A percentile compares a stretch with the other conserved stretches of the same genome.
phyloP scores from a whole-genome alignment of 2,329 filamentous ascomycete species.

The Aspergillus sojae region DNA sequence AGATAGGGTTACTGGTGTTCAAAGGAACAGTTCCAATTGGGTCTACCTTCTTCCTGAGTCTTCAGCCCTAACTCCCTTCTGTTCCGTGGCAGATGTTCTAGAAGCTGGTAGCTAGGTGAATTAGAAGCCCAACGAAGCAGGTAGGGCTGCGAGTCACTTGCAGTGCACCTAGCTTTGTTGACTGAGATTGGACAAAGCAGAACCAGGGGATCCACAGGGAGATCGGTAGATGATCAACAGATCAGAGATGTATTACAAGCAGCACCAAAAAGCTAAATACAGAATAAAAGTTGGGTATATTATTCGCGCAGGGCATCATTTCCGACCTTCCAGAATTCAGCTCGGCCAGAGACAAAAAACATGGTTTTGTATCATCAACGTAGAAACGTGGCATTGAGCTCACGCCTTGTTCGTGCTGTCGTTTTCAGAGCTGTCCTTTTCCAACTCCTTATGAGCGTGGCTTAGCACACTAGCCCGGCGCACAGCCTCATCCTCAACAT shows the following conservation, averaged over 20 bases:
- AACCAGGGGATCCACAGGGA: not conserved
- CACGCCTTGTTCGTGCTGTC: slow-evolving; percentile 18
- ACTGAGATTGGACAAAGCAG: not conserved
- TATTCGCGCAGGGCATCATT: not conserved
- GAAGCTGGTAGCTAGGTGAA: not conserved
- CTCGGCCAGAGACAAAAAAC: not conserved
- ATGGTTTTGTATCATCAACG: not conserved
- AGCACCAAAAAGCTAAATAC: not conserved
- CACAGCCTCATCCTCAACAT: slow-evolving; percentile 45
- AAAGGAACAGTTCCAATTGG: not conserved
- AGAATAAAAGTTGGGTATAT: slow-evolving; percentile 3
- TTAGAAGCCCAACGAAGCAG: not conserved
- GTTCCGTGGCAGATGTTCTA: not conserved
- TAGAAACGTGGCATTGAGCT: not conserved
- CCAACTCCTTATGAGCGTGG: slow-evolving; percentile 20
- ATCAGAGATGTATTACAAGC: not conserved
- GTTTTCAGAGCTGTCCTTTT: slow-evolving; percentile 20
- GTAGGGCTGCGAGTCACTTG: not conserved
- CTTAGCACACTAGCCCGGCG: slow-evolving; percentile 34
- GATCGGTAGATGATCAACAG: not conserved
- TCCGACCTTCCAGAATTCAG: not conserved
- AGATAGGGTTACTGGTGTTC: not conserved
- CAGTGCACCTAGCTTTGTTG: not conserved
- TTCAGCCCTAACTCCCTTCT: not conserved
- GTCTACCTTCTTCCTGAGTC: not conserved